Base-by-base conservation (phyloP, 352 stramenopile species). In the Pythium periplocum region DNA sequence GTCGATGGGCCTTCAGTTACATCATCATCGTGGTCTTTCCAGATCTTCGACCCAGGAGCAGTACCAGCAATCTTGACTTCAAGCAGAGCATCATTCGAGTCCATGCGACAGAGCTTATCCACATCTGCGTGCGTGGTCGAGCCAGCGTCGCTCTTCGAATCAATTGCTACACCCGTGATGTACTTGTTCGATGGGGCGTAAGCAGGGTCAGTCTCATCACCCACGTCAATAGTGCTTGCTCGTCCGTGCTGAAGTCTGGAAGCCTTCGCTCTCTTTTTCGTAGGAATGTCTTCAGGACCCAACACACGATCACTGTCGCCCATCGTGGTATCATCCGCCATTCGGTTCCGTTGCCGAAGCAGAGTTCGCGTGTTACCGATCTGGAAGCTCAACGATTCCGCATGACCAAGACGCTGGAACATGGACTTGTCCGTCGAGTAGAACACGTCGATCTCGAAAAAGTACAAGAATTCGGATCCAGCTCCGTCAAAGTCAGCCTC, bases 361-460 rank as follows among this genome's bases (percentile, higher is more conserved):
- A 95, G 52, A 26, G 84, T 93, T 11, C 84, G 74, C 11, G 84
- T 95, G 64, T 90, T 93, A 37, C 78, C 82, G 45, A 95, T 95
- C 55, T 93, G 78, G 56, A 95, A 95, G 48, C 78, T 85, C 33
- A 85, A 87, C 1, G 84, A 95, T 55, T 92, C 69, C 2, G 59
- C 66, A 46, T 87, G 76, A 8, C 78, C 80, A 17, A 90, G 60
- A 2, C 83, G 72, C 44, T 87, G 63, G 55, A 83, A 95, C 1
- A 43, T 65, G 32, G 47, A 63, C 48, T 85, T 83, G 44, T 91
- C 80, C 6, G 46, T 55, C 6, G 75, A 77, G 60, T 85, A 81
- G 57, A 91, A 91, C 41, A 95, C 73, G 37, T 91, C 84, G 12
- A 95, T 85, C 48, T 95, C 82, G 38, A 93, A 92, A 48, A 91